Percentiles rank a stretch among this genome's conserved stretches.
These are phyloP conservation scores for Selenicereus undatus DNA, from an alignment of 148 eudicot genomes.

Conservation along the genomic window DNA sequence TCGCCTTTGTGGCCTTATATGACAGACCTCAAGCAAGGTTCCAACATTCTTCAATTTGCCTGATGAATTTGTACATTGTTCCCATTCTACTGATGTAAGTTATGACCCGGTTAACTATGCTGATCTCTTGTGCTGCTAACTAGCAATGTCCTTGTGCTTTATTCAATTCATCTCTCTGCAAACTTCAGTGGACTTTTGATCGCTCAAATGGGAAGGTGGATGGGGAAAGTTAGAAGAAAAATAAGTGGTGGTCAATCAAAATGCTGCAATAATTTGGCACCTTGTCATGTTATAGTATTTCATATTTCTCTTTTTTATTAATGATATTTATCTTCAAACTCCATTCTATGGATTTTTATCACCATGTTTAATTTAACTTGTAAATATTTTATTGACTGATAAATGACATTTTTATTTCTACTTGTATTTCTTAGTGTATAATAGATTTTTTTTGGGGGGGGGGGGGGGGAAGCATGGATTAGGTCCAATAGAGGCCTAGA, in stretches of 20 bases:
- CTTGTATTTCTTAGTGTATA: neutral
- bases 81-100: neutral
- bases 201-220: neutral
- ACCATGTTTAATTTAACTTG: neutral
- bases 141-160: no score
- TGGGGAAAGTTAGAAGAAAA: neutral
- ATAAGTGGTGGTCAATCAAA: neutral
- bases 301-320: neutral
- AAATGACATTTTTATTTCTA: no score
- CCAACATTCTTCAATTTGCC: neutral
- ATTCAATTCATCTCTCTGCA: neutral
- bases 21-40: slow-evolving; percentile 13
- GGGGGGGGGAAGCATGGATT: no score
- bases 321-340: neutral
- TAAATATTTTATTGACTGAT: neutral
- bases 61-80: neutral
- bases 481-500: no score
- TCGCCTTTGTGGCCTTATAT: slow-evolving; percentile 81
- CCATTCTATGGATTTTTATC: neutral
- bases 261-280: neutral
- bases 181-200: neutral
- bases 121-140: neutral
- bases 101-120: neutral
- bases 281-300: neutral
- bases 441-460: no score